These are phyloP conservation scores for Artomyces pyxidatus DNA, from an alignment of 768 basidiomycete species.

Conservation along the genomic window DNA sequence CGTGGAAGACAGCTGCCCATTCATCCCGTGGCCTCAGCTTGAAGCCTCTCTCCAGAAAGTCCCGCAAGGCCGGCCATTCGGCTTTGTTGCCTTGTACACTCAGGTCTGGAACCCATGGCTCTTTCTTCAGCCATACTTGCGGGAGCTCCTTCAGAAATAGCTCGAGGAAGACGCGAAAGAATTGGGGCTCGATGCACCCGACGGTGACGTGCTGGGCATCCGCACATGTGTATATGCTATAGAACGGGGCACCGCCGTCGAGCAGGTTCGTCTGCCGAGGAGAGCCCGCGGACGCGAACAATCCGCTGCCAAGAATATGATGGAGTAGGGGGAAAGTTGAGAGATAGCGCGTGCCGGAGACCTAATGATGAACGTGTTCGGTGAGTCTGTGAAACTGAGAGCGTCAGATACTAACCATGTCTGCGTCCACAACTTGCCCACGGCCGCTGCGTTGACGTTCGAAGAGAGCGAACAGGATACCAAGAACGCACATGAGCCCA, in stretches of 20 bases:
- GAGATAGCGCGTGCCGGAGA: conserved; percentile 74
- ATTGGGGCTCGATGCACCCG: conserved; percentile 67
- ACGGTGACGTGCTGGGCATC: conserved; percentile 73
- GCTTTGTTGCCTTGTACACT: conserved; percentile 36
- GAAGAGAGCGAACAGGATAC: conserved; percentile 67
- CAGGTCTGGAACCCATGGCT: conserved; percentile 44
- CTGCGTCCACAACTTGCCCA: conserved; percentile 66
- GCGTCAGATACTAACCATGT: conserved; percentile 53
- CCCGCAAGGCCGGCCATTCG: conserved; percentile 49
- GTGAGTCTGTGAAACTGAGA: not conserved
- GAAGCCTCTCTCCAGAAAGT: conserved; percentile 62
- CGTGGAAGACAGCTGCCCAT: conserved; percentile 63
- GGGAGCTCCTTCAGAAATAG: conserved; percentile 45
- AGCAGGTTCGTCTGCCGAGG: conserved; percentile 52
- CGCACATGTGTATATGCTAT: conserved; percentile 63
- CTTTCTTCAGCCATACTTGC: conserved; percentile 28
- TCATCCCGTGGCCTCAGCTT: conserved; percentile 49
- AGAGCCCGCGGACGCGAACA: conserved; percentile 24
- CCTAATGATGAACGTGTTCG: conserved; percentile 33
- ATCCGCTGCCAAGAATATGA: conserved; percentile 24
- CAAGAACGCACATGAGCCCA: conserved; percentile 60
- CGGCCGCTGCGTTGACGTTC: conserved; percentile 56
- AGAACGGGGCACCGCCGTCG: conserved; percentile 76
- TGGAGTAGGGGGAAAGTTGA: conserved; percentile 62
- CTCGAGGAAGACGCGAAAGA: conserved; percentile 56